Evolutionary conservation across 129 eudicot species (phyloP), one percentile per base, ranked within the genome.

Genomic region (Solidago caesia): DNA sequence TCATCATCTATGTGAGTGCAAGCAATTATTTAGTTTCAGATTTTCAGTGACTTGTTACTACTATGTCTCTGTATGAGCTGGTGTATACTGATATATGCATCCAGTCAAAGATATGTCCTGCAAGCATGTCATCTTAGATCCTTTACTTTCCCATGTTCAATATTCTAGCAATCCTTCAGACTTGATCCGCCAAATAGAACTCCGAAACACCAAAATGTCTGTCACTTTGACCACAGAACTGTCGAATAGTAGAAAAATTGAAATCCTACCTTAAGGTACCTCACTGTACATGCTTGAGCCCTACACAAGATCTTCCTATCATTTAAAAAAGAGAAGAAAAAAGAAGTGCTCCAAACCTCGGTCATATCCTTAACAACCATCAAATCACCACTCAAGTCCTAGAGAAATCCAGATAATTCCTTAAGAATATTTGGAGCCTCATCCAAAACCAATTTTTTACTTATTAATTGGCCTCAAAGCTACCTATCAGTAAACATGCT

Each of bases 111-210:
- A n/a, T 43, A 43, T 74, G 48, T 9, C 70, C 70, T 10, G 51
- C 64, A 64, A 71, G 52, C 72, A 51, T 16, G 52, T 53, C 12
- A 65, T 63, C 64, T 13, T 46, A 75, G 41, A 64, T 75, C 63
- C 69, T 53, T 64, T 21, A 64, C 13, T 64, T 74, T 42, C 53
- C 11, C 29, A 6, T 25, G 12, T 15, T 44, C 55, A 11, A 67
- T 26, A 42, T 56, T 44, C 58, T 60, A 76, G 14, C 80, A 56
- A 55, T 43, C 46, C 68, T 60, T 60, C 41, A 55, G 43, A 56
- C 56, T 64, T 49, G 13, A 26, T 43, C 73, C 67, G 42, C 49
- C 46, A 55, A 8, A 15, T 16, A 74, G 25, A 63, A 57, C 64
- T 26, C 26, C 4, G 63, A 58, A 25, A 58, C 63, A n/a, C 26